Evolutionary conservation across 2,329 filamentous ascomycete genomes (phyloP), one percentile per base, ranked within the genome.

Genomic region (Fusarium drepaniforme): DNA sequence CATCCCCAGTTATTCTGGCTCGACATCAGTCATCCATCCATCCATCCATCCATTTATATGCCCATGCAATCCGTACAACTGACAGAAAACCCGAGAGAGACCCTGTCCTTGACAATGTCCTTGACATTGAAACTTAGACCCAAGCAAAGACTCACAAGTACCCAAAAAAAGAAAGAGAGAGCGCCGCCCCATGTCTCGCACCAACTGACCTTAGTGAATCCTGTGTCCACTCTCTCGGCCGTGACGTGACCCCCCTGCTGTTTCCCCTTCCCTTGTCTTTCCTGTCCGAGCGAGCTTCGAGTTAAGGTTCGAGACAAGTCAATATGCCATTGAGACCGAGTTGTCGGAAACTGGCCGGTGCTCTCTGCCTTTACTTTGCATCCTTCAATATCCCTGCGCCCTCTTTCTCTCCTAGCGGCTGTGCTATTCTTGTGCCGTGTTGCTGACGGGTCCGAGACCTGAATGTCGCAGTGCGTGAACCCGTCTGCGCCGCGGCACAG

Each of bases 161-260:
- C 25, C 25, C 40, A 33, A 35, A 44, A 44, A 53, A 59, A 30
- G 49, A 37, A 38, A 46, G 21, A 59, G 25, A 42, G 49, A 42
- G 33, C 38, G 25, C 57, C 51, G 25, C 57, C 51, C 33, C 62
- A 46, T 59, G 60, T 59, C 70, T 64, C 30, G 16, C 46, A 57
- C 25, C 63, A 64, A 30, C 25, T 33, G 16, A 13, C 16, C 8
- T 33, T 33, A 8, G 44, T 49, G 23, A 61, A 72, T 37, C 40
- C 40, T 33, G 44, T 57, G 21, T 56, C 46, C 69, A 38, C 49
- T 65, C 57, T 69, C 57, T 69, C 25, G 66, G 68, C 40, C 59
- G 68, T 63, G 35, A 63, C 33, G n/a, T 62, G 44, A 37, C 25
- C 51, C 33, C 64, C 64, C 66, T 61, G 35, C 13, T 12, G 28